Evolutionary conservation across 805 yeast genomes (phyloP).

Genomic region (Suhomyces tanzawaensis): DNA sequence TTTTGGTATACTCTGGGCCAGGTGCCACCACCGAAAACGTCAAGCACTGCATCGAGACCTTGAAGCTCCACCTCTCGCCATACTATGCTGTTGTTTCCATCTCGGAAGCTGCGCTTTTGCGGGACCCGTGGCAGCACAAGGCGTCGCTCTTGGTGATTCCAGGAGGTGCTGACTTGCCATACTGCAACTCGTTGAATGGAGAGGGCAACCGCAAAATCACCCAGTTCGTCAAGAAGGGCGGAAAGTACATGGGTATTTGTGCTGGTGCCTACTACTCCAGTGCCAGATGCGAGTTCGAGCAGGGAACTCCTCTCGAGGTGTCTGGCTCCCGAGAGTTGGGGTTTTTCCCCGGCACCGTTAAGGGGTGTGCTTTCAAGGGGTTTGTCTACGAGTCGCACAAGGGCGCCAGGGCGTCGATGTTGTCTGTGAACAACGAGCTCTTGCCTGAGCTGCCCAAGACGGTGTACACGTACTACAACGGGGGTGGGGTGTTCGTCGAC

Average conservation of each 20-base stretch:
- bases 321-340: conserved; percentile 79
- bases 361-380: conserved; percentile 82
- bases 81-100: conserved; percentile 81
- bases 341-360: conserved; percentile 77
- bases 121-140: conserved; percentile 87
- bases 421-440: conserved; percentile 31
- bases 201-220: conserved; percentile 58
- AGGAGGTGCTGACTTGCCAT: conserved; percentile 96
- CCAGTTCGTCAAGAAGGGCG: conserved; percentile 74
- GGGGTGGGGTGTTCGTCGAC: conserved; percentile 84
- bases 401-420: conserved; percentile 65
- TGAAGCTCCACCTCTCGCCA: conserved; percentile 75
- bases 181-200: conserved; percentile 71
- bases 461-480: conserved; percentile 65
- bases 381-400: conserved; percentile 72
- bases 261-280: conserved; percentile 93
- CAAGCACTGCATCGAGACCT: conserved; percentile 74
- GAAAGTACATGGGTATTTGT: conserved; percentile 82
- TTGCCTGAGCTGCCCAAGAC: conserved; percentile 24
- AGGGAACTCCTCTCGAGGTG: conserved; percentile 76
- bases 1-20: conserved; percentile 41
- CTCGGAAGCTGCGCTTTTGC: conserved; percentile 55
- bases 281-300: conserved; percentile 76
- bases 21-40: conserved; percentile 90
- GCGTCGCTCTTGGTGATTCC: conserved; percentile 83